phyloP scores from a whole-genome alignment of 2,329 filamentous ascomycete genomes.

The Hypoxylon sp. region DNA sequence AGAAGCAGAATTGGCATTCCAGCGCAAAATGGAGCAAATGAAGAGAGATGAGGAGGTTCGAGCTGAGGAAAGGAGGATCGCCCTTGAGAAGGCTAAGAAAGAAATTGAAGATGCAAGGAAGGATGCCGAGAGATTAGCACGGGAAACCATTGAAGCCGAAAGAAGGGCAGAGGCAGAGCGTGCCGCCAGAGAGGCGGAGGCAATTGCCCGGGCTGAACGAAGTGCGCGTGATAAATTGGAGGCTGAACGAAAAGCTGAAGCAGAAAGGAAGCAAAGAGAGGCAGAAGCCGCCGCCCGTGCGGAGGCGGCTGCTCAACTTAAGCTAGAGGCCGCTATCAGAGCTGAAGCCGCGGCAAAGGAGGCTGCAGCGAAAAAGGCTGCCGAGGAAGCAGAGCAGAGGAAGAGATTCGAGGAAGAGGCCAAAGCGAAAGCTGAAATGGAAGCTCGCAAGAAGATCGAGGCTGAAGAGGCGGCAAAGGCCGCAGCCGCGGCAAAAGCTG shows the following conservation, averaged over 20 bases:
- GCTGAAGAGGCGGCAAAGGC: slow-evolving; percentile 51
- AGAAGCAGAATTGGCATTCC: slow-evolving; percentile 63
- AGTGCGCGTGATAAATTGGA: slow-evolving; percentile 56
- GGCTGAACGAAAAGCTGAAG: slow-evolving; percentile 52
- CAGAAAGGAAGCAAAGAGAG: slow-evolving; percentile 58
- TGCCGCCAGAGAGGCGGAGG: slow-evolving; percentile 53
- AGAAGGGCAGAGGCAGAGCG: slow-evolving; percentile 57
- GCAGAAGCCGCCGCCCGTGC: slow-evolving; percentile 64
- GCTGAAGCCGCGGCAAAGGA: slow-evolving; percentile 59
- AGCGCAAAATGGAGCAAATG: slow-evolving; percentile 60
- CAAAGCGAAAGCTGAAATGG: slow-evolving; percentile 59
- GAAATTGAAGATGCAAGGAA: slow-evolving; percentile 64
- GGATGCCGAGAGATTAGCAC: slow-evolving; percentile 63
- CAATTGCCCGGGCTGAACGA: slow-evolving; percentile 54
- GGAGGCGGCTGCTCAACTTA: slow-evolving; percentile 62
- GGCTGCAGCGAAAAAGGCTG: slow-evolving; percentile 49
- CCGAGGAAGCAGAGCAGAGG: slow-evolving; percentile 50
- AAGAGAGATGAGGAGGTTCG: slow-evolving; percentile 55
- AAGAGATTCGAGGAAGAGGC: slow-evolving; percentile 52
- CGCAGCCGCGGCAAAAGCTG: slow-evolving; percentile 49
- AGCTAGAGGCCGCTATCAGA: slow-evolving; percentile 60
- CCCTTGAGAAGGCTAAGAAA: slow-evolving; percentile 61
- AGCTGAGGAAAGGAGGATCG: slow-evolving; percentile 55
- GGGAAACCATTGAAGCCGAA: slow-evolving; percentile 58
- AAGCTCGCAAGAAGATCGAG: slow-evolving; percentile 58